Evolutionary conservation across 495 filamentous ascomycete species (phyloP), one percentile per base, ranked within the genome.

Genomic region (Chaetomium tenue): DNA sequence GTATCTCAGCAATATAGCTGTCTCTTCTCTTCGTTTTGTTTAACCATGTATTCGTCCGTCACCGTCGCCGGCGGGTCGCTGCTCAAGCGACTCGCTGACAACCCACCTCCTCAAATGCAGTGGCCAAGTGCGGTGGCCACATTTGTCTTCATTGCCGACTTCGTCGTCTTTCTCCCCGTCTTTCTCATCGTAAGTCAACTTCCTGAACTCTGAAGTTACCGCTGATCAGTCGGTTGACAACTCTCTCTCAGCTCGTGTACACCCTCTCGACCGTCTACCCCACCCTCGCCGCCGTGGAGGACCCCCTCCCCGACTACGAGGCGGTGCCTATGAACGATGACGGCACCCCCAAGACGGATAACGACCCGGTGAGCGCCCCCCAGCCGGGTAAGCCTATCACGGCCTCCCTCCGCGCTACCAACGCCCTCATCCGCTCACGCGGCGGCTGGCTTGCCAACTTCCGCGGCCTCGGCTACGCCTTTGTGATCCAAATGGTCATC

Each of bases 231-330:
- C 20, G 7, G 20, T 58, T 56, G n/a, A 64, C 58, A 65, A 37
- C 39, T 16, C n/a, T 3, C 50, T 16, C 39, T 53, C 40, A 81
- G 78, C 55, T 77, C 58, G 61, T 64, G 47, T 82, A 82, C 68
- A 77, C 77, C 20, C 68, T 81, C 39, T 65, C 69, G 28, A 51
- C 66, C 57, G 37, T 82, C 53, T 78, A 75, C 60, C 76, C 78
- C 16, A 78, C 76, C 15, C 76, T 82, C 26, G 75, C 79, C 52
- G 80, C 81, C 58, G 71, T 82, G 65, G 80, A 82, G 60, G 79
- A 82, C 66, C 79, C 79, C 58, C 78, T 80, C 55, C 78, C 80
- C 18, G 74, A 71, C 33, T 82, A 82, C 63, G 78, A 81, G 47
- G 70, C 79, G 57, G 64, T 81, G 22, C 63, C 73, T 22, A 55